Percentiles rank a stretch among this genome's conserved stretches.
Evolutionary conservation across 164 flowering plant genomes (phyloP).

Genomic region (Vitis labrusca): DNA sequence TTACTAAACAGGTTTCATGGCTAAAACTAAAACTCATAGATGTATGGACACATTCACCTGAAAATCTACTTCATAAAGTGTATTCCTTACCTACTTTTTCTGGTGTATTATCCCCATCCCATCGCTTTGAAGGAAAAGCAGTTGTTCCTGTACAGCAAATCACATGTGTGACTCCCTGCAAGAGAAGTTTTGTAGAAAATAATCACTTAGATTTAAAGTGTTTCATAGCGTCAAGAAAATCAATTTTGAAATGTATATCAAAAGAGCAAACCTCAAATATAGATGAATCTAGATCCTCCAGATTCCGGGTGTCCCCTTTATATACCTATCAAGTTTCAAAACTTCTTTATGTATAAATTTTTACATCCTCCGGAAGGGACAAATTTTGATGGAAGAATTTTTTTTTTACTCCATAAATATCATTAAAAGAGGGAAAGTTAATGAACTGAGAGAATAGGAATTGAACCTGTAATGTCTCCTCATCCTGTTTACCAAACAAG

Average conservation of each 20-base stretch:
- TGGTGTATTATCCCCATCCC: constrained; percentile 95
- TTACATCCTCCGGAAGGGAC: constrained; percentile 5
- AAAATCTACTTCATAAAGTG: too few relatives aligned
- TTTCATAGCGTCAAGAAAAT: neutral
- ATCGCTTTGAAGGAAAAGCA: constrained; percentile 91
- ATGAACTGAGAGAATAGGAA: constrained; percentile 2
- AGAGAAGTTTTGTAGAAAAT: constrained; percentile 8
- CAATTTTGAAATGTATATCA: neutral
- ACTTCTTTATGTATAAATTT: constrained; percentile 3
- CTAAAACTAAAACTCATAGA: too few relatives aligned
- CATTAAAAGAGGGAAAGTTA: neutral
- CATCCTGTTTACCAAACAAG: constrained; percentile 81
- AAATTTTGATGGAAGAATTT: neutral
- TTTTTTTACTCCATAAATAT: neutral
- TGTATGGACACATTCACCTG: too few relatives aligned
- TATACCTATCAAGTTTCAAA: constrained; percentile 45
- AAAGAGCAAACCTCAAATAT: constrained; percentile 69
- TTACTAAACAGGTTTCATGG: too few relatives aligned
- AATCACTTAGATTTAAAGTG: neutral
- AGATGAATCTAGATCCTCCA: constrained; percentile 62
- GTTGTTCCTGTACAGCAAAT: constrained; percentile 97
- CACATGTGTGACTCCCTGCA: constrained; percentile 92
- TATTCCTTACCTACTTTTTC: constrained; percentile 84
- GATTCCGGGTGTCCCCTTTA: constrained; percentile 84
- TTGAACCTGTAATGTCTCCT: constrained; percentile 61